These are phyloP conservation scores for Suhomyces vadensis DNA, from an alignment of 805 yeast species.

Conservation along the genomic window DNA sequence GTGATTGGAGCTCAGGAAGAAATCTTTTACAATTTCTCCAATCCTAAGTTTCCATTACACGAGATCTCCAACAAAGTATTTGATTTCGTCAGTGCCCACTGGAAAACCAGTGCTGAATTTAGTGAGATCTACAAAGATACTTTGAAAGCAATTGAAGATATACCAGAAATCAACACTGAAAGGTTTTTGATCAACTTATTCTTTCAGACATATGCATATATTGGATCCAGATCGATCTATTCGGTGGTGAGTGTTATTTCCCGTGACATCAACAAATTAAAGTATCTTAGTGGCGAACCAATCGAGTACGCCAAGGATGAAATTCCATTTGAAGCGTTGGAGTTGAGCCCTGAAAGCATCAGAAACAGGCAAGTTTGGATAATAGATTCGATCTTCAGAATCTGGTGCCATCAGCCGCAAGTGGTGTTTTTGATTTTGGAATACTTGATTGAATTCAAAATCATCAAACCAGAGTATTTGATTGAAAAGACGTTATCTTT, in stretches of 20 bases:
- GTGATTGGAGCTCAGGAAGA: conserved; percentile 39
- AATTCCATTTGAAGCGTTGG: conserved; percentile 30
- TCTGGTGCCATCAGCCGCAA: conserved; percentile 49
- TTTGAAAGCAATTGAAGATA: conserved; percentile 15
- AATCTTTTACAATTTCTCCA: conserved; percentile 36
- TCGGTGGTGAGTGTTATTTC: conserved; percentile 43
- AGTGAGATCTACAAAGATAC: conserved; percentile 34
- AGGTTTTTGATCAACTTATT: conserved; percentile 57
- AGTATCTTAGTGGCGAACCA: conserved; percentile 35
- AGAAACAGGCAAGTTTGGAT: conserved; percentile 36
- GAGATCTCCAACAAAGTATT: conserved; percentile 40
- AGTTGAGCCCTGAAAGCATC: conserved; percentile 24
- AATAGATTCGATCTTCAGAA: conserved; percentile 40
- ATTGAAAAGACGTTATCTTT: conserved; percentile 28
- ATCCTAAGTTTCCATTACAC: conserved; percentile 38
- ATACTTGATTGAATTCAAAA: conserved; percentile 39
- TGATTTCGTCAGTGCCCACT: conserved; percentile 42
- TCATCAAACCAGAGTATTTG: conserved; percentile 32
- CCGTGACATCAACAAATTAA: conserved; percentile 42
- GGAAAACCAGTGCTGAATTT: conserved; percentile 41
- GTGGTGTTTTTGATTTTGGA: conserved; percentile 45
- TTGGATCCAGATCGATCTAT: conserved; percentile 84
- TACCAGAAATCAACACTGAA: conserved; percentile 24
- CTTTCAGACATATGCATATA: conserved; percentile 70
- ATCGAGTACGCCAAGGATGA: conserved; percentile 35